Evolutionary conservation across 2,329 filamentous ascomycete genomes (phyloP), one percentile per base, ranked within the genome.

Genomic region (Cladosporium sp.): DNA sequence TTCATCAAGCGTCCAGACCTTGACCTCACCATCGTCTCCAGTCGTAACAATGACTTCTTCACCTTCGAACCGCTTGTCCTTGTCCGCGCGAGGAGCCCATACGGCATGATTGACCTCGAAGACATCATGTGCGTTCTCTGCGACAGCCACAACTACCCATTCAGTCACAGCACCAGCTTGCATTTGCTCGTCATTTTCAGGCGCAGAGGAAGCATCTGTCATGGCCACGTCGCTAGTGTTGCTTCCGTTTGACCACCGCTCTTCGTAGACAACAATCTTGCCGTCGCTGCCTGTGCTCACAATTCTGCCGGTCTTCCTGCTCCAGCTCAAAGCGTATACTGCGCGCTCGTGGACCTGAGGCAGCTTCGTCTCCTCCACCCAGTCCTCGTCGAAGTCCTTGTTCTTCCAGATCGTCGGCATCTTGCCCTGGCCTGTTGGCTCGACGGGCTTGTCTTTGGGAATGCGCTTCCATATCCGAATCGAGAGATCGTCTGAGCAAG

Each of bases 31-130:
- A 70, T 97, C 91, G 66, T 99, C 93, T 0, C 92, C 93, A 0
- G 91, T 96, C 13, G 87, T 93, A 17, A 97, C 75, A 41, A 99
- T 75, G 66, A 96, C 86, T 71, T 97, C 92, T 61, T 96, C 89
- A 19, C 70, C 76, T 1, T 80, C 77, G n/a, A 52, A 76, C 55
- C 71, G 75, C 64, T 77, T 77, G 1, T 73, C 84, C 43, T 77
- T 76, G 66, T 96, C 90, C 51, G 82, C 86, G 51, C 91, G 78
- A 60, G 79, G 81, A 58, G 89, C 90, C 93, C 93, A 99, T 2
- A 82, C 83, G 43, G 93, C 80, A 68, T 96, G 90, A 63, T 99
- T 99, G 56, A 97, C 79, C 70, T 99, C 93, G 64, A 92, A 96
- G 2, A 95, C 88, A 1, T 89, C 91, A 67, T 99, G 93, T 2